Base-by-base conservation (phyloP, 345 rosid species). In the Aquilaria sinensis region DNA sequence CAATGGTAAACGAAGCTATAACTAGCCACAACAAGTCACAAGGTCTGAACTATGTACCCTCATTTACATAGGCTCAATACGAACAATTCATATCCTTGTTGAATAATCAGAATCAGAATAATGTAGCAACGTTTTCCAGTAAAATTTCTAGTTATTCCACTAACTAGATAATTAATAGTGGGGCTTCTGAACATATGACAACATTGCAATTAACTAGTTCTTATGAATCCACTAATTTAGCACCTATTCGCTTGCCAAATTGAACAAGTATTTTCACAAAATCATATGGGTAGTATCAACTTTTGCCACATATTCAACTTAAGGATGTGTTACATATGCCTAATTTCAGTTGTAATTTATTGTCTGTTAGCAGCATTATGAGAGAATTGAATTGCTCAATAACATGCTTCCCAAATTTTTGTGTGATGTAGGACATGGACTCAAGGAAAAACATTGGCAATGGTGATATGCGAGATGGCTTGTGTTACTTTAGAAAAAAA, bases 361-460 rank as follows among this genome's bases (percentile, higher is more conserved):
- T 23, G 23, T 23, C 23, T 23, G 23, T 23, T 23, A 23, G 23
- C 23, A 23, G 23, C 23, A 3, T 3, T 32, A 46, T 63, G 6
- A 60, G 54, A 5, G 13, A 46, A 1, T 65, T 69, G 14, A 55
- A 29, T 31, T 54, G 43, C 23, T 23, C 23, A 23, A 23, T 23
- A 23, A 23, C 23, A 23, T 23, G 23, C 23, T 37, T 59, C 6
- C 16, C 45, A 2, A 6, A 13, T 10, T 34, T 1, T 13, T 66
- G 59, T 52, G 57, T 57, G 8, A 31, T 74, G 10, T 46, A 67
- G 47, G 72, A 72, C 51, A 60, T 30, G 4, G 15, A 56, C 51
- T 56, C 52, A 61, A 63, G 51, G 70, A 73, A n/a, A 33, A 15
- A 14, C 47, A 68, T 62, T 58, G 23, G 52, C 10, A 9, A 2